Base-by-base conservation (phyloP, 768 basidiomycete genomes). In the Lactarius indigo region DNA sequence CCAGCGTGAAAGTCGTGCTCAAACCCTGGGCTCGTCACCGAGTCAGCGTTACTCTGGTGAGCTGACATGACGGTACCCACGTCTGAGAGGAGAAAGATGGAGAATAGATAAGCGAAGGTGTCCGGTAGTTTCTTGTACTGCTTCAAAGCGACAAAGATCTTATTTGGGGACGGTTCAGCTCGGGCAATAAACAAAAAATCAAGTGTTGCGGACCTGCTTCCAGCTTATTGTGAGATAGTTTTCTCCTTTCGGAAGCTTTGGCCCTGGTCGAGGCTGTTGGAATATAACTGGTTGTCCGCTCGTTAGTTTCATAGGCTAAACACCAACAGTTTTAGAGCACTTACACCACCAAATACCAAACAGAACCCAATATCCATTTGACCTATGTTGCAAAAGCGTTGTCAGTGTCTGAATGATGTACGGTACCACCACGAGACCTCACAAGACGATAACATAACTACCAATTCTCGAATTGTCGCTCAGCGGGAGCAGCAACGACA, bases 261-360 rank as follows among this genome's bases (percentile, higher is more conserved):
- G 90, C 0, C 93, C 93, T 3, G 90, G 88, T 10, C 93, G 86
- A n/a, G 87, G 90, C 72, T 91, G 84, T 74, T 95, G 93, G 75
- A 86, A 93, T 59, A 94, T 83, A 70, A 94, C 91, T 92, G 61
- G 31, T 59, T 59, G 66, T 41, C 33, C 39, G 13, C 57, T 20
- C 13, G 28, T 54, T 23, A 50, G 35, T 57, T 56, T 37, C 47
- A 33, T 5, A 20, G 57, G 41, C 20, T 2, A 9, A 9, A 41
- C 5, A 4, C 26, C 5, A 26, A 23, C 5, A 18, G 26, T 15
- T 30, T 42, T 52, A 13, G 26, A 58, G 44, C 1, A 76, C 88
- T 57, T 77, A 92, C 91, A 92, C 93, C 93, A 96, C 87, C 93
- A 94, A 59, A 93, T 86, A 10, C 92, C 92, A 10, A 82, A 80